Percentiles rank a stretch among this genome's conserved stretches.
phyloP scores from a whole-genome alignment of 2,329 filamentous ascomycete genomes.

The Fusarium sarcochroum region DNA sequence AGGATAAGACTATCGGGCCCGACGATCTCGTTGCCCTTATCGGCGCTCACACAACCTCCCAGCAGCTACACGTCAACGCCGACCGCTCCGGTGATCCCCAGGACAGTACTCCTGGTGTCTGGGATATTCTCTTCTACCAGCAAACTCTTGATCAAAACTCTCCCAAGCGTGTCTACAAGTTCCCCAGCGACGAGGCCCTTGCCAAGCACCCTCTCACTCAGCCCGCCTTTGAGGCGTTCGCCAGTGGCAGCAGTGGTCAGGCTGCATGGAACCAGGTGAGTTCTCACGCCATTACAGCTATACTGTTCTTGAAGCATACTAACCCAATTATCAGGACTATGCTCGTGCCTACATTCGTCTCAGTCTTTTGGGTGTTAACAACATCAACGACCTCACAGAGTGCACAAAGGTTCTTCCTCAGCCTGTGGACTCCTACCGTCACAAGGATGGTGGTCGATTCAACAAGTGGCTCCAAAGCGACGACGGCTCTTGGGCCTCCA shows the following conservation, averaged over 20 bases:
- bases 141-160: constrained; percentile 52
- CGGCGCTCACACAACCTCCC: constrained; percentile 67
- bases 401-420: constrained; percentile 67
- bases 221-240: constrained; percentile 57
- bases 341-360: constrained; percentile 67
- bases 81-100: constrained; percentile 60
- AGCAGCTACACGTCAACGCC: constrained; percentile 62
- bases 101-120: constrained; percentile 66
- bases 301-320: background rate
- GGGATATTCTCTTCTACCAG: constrained; percentile 67
- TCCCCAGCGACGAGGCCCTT: constrained; percentile 59
- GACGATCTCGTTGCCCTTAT: constrained; percentile 67
- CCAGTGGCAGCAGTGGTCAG: constrained; percentile 51
- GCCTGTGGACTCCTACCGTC: constrained; percentile 32
- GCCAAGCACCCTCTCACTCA: constrained; percentile 55
- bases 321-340: constrained; percentile 58
- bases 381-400: constrained; percentile 68
- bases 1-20: constrained; percentile 66
- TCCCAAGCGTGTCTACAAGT: constrained; percentile 57
- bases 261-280: constrained; percentile 59
- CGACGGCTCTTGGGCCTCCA: constrained; percentile 46
- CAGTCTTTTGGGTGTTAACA: constrained; percentile 68
- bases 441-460: constrained; percentile 41
- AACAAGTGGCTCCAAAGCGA: constrained; percentile 50
- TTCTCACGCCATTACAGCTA: background rate